A percentile compares a stretch with the other conserved stretches of the same genome.
phyloP scores from a whole-genome alignment of 225 moss, liverwort and hornwort genomes.

The Ulota crispa region DNA sequence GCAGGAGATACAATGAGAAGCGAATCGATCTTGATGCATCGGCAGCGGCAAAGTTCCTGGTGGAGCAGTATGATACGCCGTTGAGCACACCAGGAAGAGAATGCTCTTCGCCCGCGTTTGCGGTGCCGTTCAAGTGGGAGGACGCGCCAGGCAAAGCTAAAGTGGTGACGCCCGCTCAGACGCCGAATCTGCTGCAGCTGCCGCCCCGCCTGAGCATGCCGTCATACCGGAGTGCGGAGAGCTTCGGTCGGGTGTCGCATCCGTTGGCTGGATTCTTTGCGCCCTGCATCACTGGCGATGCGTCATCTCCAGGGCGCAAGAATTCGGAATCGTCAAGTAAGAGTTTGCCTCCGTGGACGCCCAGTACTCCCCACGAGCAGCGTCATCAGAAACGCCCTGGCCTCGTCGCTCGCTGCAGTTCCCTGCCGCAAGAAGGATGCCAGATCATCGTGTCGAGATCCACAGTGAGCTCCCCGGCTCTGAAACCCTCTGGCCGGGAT shows the following conservation, averaged over 20 bases:
- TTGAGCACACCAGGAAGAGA: constrained; percentile 52
- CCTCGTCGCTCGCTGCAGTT: constrained; percentile 46
- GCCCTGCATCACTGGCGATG: constrained; percentile 31
- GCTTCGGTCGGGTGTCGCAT: constrained; percentile 33
- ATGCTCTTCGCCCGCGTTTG: constrained; percentile 41
- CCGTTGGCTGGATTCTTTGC: constrained; percentile 47
- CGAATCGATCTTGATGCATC: constrained; percentile 72
- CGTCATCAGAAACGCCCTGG: constrained; percentile 25
- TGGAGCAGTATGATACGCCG: constrained; percentile 61
- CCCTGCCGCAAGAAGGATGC: constrained; percentile 47
- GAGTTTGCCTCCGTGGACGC: constrained; percentile 31
- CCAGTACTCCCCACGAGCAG: constrained; percentile 23
- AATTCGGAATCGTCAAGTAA: constrained; percentile 26
- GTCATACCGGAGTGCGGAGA: constrained; percentile 20
- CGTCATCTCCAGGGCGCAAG: constrained; percentile 32
- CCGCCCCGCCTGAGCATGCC: constrained; percentile 51
- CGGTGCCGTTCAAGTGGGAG: constrained; percentile 93
- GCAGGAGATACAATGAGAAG: constrained; percentile 33
- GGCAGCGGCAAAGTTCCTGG: constrained; percentile 78
- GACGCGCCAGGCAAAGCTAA: constrained; percentile 85
- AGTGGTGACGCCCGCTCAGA: constrained; percentile 22
- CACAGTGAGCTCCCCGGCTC: constrained; percentile 22
- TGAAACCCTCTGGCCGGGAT: constrained; percentile 10
- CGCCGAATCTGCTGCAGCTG: constrained; percentile 41
- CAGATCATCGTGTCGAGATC: constrained; percentile 37